These are phyloP conservation scores for Fusarium virguliforme DNA, from an alignment of 2,329 filamentous ascomycete species.

Conservation along the genomic window DNA sequence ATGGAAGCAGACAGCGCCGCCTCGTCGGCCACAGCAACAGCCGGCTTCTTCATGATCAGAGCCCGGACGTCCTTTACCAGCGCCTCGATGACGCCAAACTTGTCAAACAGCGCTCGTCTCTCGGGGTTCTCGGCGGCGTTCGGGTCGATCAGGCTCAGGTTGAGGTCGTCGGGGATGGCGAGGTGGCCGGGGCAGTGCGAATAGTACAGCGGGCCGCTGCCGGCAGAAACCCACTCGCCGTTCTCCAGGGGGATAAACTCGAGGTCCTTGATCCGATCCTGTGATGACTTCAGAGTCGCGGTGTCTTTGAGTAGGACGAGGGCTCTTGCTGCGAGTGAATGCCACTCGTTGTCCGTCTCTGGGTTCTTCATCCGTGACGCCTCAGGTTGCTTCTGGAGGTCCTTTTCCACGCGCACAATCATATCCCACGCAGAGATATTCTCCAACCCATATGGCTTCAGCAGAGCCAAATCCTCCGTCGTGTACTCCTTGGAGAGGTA, in stretches of 20 bases:
- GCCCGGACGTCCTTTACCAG: slow-evolving; percentile 25
- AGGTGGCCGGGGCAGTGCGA: slow-evolving; percentile 26
- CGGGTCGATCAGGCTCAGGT: slow-evolving; percentile 27
- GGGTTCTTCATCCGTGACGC: slow-evolving; percentile 37
- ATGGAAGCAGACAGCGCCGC: slow-evolving; percentile 18
- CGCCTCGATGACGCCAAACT: slow-evolving; percentile 34
- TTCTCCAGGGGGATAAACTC: slow-evolving; percentile 35
- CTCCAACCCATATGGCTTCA: slow-evolving; percentile 32
- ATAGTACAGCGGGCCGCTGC: slow-evolving; percentile 27
- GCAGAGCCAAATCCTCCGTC: neutral
- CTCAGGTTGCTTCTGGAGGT: slow-evolving; percentile 8
- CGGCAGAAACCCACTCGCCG: slow-evolving; percentile 39
- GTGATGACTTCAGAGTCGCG: neutral
- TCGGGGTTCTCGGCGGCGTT: slow-evolving; percentile 28
- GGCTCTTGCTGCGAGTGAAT: slow-evolving; percentile 37
- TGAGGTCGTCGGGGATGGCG: slow-evolving; percentile 27
- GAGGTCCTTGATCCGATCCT: slow-evolving; percentile 17
- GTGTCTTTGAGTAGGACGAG: slow-evolving; percentile 14
- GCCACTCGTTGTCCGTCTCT: slow-evolving; percentile 28
- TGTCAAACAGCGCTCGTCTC: slow-evolving; percentile 32
- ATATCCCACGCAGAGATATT: neutral
- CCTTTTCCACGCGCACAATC: slow-evolving; percentile 25
- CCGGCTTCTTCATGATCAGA: slow-evolving; percentile 19
- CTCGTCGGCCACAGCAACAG: neutral
- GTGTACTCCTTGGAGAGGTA: slow-evolving; percentile 44